These are phyloP conservation scores for Beauveria sp. DNA, from an alignment of 2,329 filamentous ascomycete species.

Conservation along the genomic window DNA sequence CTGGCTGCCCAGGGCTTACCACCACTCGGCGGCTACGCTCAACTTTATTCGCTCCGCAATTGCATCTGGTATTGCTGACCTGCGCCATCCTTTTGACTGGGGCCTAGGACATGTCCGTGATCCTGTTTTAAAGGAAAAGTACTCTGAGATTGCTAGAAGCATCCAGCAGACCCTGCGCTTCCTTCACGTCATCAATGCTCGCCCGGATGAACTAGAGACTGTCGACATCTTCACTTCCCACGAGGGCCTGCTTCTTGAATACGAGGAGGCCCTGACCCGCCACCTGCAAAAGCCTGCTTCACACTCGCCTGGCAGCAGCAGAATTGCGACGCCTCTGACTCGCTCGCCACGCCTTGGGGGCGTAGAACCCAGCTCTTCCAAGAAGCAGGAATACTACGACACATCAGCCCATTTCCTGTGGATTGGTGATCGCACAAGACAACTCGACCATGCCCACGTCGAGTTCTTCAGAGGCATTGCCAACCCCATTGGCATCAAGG, in stretches of 20 bases:
- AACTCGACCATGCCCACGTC: constrained; percentile 87
- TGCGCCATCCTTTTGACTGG: constrained; percentile 93
- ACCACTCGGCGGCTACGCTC: constrained; percentile 87
- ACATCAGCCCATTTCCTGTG: constrained; percentile 96
- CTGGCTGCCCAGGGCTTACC: constrained; percentile 63
- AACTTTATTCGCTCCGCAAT: constrained; percentile 87
- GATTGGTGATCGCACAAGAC: constrained; percentile 94
- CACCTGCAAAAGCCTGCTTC: constrained; percentile 56
- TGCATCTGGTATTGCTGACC: constrained; percentile 81
- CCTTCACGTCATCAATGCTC: constrained; percentile 88
- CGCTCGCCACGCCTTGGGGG: constrained; percentile 17
- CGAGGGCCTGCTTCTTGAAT: constrained; percentile 88
- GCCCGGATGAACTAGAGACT: constrained; percentile 74
- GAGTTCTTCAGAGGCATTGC: constrained; percentile 96
- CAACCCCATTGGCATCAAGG: constrained; percentile 94
- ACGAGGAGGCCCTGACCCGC: constrained; percentile 82
- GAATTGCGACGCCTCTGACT: constrained; percentile 20
- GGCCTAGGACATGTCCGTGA: constrained; percentile 85
- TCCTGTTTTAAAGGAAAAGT: constrained; percentile 74
- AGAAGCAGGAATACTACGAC: constrained; percentile 69
- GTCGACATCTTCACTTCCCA: constrained; percentile 95
- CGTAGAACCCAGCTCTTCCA: constrained; percentile 14
- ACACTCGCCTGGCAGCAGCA: constrained; percentile 23
- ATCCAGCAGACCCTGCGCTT: constrained; percentile 90
- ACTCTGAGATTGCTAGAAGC: constrained; percentile 73